Percentiles rank a stretch among this genome's conserved stretches.
phyloP scores from a whole-genome alignment of 768 basidiomycete species.

The Trametes maxima region DNA sequence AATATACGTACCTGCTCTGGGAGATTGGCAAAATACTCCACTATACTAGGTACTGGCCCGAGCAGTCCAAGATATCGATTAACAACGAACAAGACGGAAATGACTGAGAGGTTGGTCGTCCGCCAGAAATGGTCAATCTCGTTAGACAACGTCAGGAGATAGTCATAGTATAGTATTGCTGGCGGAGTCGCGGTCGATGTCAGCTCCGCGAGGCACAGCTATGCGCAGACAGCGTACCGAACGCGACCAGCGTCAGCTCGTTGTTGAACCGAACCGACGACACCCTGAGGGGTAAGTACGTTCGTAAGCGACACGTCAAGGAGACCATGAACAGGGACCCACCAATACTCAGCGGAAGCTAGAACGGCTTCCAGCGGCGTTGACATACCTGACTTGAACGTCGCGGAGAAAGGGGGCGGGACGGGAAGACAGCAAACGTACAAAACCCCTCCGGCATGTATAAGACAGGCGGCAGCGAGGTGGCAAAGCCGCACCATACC shows the following conservation, averaged over 20 bases:
- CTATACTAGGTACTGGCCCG: no score
- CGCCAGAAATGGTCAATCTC: no score
- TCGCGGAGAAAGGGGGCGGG: background rate
- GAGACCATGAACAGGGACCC: background rate
- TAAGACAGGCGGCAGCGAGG: background rate
- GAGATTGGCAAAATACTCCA: no score
- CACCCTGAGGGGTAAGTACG: conserved; percentile 6
- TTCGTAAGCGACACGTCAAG: conserved; percentile 3
- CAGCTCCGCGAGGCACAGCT: no score
- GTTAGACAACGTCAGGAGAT: no score
- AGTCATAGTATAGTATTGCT: no score
- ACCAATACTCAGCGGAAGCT: background rate
- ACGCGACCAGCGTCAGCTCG: background rate
- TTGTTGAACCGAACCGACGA: conserved; percentile 14
- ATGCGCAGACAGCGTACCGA: conserved; percentile 1
- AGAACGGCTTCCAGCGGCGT: background rate
- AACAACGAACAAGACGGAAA: no score
- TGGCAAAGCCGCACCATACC: background rate
- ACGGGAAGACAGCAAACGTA: background rate
- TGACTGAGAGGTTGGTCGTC: no score
- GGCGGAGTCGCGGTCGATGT: no score
- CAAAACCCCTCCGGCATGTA: background rate
- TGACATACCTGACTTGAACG: background rate
- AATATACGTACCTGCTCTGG: no score
- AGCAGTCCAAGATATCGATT: no score